Conservation (phyloP, 768 basidiomycete genomes). For the Clathrus columnatus region DNA sequence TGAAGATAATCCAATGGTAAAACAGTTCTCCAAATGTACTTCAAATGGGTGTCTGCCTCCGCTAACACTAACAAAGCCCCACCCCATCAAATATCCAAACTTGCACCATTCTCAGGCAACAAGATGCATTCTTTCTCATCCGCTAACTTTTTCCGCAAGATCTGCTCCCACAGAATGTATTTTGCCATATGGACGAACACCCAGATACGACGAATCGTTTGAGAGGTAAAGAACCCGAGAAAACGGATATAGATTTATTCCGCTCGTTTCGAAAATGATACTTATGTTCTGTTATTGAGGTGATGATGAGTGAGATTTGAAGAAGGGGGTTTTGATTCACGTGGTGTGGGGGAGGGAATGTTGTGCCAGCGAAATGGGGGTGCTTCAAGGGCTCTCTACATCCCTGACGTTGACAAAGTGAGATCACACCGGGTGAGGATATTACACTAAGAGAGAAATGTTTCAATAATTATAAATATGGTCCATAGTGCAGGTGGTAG, state of each 20-base stretch:
- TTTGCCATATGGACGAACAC: constrained; percentile 19
- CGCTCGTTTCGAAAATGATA: background rate
- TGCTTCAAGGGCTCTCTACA: no score
- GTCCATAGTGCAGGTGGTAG: no score
- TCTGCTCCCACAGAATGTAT: constrained; percentile 18
- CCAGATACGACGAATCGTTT: constrained; percentile 22
- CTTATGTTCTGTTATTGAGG: background rate
- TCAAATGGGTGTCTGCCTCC: no score
- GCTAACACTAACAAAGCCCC: background rate
- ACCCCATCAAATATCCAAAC: background rate
- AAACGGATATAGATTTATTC: background rate
- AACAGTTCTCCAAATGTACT: no score
- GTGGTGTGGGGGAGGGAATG: no score
- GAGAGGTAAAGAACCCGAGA: background rate
- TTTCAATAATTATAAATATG: no score
- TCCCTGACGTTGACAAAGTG: no score
- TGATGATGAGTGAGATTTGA: background rate
- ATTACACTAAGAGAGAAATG: no score
- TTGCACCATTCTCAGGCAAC: background rate
- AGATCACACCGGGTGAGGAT: no score
- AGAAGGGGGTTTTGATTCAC: no score
- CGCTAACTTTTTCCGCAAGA: constrained; percentile 14
- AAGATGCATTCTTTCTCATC: background rate
- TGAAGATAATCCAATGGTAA: no score
- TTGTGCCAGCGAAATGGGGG: no score